These are phyloP conservation scores for Serendipita sp. DNA, from an alignment of 768 basidiomycete species.

Conservation along the genomic window DNA sequence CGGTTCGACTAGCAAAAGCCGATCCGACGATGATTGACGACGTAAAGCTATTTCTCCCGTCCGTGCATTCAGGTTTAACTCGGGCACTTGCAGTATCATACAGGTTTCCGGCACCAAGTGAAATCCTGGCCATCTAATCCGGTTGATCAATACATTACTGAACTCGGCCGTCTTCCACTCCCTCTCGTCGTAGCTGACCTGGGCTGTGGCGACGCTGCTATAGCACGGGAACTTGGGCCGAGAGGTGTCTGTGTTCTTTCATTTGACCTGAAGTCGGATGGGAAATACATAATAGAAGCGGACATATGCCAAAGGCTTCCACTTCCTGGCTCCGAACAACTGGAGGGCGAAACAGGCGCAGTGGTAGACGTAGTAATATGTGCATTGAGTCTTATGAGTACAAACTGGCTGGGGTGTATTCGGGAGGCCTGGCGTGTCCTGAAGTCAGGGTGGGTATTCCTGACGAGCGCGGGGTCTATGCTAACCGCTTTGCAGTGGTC, in stretches of 20 bases:
- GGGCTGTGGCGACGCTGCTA: slow-evolving; percentile 85
- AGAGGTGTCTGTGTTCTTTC: slow-evolving; percentile 56
- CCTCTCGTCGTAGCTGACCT: slow-evolving; percentile 76
- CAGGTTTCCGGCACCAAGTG: slow-evolving; percentile 82
- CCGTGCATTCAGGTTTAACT: background rate
- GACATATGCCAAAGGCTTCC: slow-evolving; percentile 73
- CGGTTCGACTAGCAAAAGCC: slow-evolving; percentile 66
- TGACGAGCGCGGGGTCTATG: background rate
- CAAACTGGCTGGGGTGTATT: slow-evolving; percentile 86
- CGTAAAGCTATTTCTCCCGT: slow-evolving; percentile 27
- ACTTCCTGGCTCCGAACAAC: slow-evolving; percentile 55
- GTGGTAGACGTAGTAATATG: slow-evolving; percentile 86
- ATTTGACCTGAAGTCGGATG: slow-evolving; percentile 66
- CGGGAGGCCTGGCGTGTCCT: slow-evolving; percentile 82
- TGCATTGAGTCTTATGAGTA: slow-evolving; percentile 91
- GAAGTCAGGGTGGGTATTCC: slow-evolving; percentile 48
- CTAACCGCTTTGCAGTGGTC: slow-evolving; percentile 35
- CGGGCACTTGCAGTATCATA: slow-evolving; percentile 57
- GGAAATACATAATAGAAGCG: slow-evolving; percentile 67
- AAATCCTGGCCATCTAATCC: slow-evolving; percentile 90
- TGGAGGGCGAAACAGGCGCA: slow-evolving; percentile 41
- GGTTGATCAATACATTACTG: slow-evolving; percentile 59
- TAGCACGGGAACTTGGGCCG: slow-evolving; percentile 59
- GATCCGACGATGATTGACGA: slow-evolving; percentile 73
- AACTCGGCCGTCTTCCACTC: slow-evolving; percentile 45